These are phyloP conservation scores for Boletus sp. DNA, from an alignment of 768 basidiomycete genomes.

Conservation along the genomic window DNA sequence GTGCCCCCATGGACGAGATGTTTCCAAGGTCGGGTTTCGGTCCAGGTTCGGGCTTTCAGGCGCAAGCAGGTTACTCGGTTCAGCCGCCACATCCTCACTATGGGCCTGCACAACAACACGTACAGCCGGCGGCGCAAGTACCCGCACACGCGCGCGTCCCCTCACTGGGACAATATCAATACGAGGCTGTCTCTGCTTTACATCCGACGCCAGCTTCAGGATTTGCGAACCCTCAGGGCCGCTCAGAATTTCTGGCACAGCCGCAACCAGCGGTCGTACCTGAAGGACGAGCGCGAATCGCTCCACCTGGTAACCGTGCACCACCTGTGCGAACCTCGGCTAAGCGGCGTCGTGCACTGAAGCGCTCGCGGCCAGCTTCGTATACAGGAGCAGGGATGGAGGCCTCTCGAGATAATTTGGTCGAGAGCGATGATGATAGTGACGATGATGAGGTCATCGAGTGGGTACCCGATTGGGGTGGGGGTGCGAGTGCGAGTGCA, in stretches of 20 bases:
- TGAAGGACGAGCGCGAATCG: background rate
- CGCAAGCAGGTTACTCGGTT: background rate
- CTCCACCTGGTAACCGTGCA: background rate
- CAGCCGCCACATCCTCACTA: constrained; percentile 1
- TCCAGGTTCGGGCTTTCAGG: background rate
- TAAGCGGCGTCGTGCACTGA: constrained; percentile 22
- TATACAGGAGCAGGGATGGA: background rate
- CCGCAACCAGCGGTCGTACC: background rate
- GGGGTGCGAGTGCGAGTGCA: background rate
- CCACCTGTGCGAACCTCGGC: constrained; percentile 9
- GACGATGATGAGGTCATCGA: constrained; percentile 30
- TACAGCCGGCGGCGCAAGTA: constrained; percentile 3
- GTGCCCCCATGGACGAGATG: background rate
- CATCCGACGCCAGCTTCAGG: background rate
- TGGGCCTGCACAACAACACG: constrained; percentile 9
- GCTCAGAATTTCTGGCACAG: background rate
- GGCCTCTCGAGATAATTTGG: background rate
- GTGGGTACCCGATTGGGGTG: constrained; percentile 15
- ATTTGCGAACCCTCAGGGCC: background rate
- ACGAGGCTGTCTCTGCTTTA: background rate
- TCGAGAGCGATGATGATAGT: constrained; percentile 30
- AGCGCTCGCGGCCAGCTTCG: constrained; percentile 16
- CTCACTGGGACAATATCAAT: constrained; percentile 11
- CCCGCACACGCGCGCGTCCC: background rate
- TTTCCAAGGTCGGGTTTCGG: background rate